Evolutionary conservation across 2,329 filamentous ascomycete genomes (phyloP).

Genomic region (Teratosphaeria gauchensis): DNA sequence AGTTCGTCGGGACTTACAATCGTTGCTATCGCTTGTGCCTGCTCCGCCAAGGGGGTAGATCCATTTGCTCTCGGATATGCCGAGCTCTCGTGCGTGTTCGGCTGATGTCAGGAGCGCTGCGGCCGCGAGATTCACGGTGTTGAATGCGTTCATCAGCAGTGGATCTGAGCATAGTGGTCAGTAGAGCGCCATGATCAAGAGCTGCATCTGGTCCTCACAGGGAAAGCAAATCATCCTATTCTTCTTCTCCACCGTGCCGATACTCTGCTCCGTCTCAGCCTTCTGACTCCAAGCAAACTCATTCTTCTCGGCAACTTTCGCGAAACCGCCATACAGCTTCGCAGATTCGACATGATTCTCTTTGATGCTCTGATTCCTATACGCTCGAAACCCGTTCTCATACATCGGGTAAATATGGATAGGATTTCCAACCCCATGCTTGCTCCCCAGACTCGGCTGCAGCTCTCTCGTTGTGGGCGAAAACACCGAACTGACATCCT

Average conservation of each 20-base stretch:
- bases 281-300: slow-evolving; percentile 47
- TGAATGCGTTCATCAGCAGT: slow-evolving; percentile 62
- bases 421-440: slow-evolving; percentile 51
- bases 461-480: slow-evolving; percentile 41
- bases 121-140: slow-evolving; percentile 55
- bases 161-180: slow-evolving; percentile 40
- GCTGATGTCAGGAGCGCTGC: slow-evolving; percentile 52
- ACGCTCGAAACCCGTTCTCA: slow-evolving; percentile 53
- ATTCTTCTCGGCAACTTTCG: slow-evolving; percentile 45
- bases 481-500: slow-evolving; percentile 40
- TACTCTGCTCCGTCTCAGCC: slow-evolving; percentile 39
- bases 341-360: slow-evolving; percentile 53
- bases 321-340: slow-evolving; percentile 51
- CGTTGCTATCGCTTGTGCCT: slow-evolving; percentile 47
- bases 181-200: neutral
- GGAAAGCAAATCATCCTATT: slow-evolving; percentile 62
- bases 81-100: slow-evolving; percentile 44
- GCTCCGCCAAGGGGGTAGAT: slow-evolving; percentile 57
- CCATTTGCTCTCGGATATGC: slow-evolving; percentile 48
- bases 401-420: slow-evolving; percentile 61
- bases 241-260: slow-evolving; percentile 44
- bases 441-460: slow-evolving; percentile 35
- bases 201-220: slow-evolving; percentile 33
- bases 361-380: slow-evolving; percentile 42
- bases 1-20: slow-evolving; percentile 36